Conservation (phyloP, 2,329 filamentous ascomycete species). For the Exophiala mesophila region DNA sequence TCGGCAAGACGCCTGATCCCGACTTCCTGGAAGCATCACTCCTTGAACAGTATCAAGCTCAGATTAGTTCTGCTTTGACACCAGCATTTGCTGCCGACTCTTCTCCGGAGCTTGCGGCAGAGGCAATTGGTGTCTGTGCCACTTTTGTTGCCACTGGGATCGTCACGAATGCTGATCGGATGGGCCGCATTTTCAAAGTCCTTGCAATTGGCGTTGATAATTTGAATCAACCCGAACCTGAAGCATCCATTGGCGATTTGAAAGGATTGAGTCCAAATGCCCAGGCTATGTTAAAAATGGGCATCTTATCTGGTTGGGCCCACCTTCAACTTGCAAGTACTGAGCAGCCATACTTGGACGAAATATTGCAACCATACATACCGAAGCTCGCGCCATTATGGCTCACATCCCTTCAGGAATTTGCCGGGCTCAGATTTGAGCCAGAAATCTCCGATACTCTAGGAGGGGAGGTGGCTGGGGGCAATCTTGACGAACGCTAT, state of each 20-base stretch:
- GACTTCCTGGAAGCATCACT: constrained; percentile 97
- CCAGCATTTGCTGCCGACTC: constrained; percentile 95
- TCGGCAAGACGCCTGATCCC: constrained; percentile 89
- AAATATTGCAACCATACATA: constrained; percentile 86
- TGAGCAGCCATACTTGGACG: constrained; percentile 82
- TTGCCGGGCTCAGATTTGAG: constrained; percentile 87
- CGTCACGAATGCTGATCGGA: constrained; percentile 94
- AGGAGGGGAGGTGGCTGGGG: constrained; percentile 72
- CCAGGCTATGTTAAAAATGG: constrained; percentile 97
- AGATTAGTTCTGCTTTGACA: constrained; percentile 93
- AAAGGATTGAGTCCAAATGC: constrained; percentile 92
- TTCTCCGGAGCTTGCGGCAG: constrained; percentile 88
- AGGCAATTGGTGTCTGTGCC: constrained; percentile 96
- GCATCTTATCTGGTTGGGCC: constrained; percentile 94
- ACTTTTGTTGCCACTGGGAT: constrained; percentile 96
- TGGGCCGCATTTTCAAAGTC: constrained; percentile 95
- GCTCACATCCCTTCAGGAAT: constrained; percentile 89
- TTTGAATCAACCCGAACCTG: constrained; percentile 46
- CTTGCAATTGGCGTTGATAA: constrained; percentile 87
- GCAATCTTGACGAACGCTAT: constrained; percentile 88
- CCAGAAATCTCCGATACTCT: constrained; percentile 92
- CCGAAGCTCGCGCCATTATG: constrained; percentile 85
- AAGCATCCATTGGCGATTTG: constrained; percentile 70
- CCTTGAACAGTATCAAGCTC: constrained; percentile 95
- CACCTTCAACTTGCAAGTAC: constrained; percentile 91